These are phyloP conservation scores for Mycena chlorophos DNA, from an alignment of 768 basidiomycete species.

Conservation along the genomic window DNA sequence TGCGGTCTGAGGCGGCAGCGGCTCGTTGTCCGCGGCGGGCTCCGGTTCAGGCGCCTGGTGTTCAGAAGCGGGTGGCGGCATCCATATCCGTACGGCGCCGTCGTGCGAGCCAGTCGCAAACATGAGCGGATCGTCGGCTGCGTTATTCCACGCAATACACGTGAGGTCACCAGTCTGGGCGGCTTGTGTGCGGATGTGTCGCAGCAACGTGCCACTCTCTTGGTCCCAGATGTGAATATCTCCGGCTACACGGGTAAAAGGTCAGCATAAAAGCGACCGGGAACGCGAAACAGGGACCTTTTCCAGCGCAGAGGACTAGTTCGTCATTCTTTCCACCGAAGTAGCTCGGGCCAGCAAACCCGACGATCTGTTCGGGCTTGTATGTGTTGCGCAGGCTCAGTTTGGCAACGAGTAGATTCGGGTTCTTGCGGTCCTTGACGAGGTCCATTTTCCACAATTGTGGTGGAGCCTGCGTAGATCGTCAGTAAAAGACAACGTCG, in stretches of 20 bases:
- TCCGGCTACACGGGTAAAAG: slow-evolving; percentile 48
- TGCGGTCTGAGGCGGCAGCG: not conserved
- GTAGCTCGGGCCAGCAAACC: slow-evolving; percentile 81
- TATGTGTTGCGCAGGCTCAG: slow-evolving; percentile 63
- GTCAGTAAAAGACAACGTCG: not conserved
- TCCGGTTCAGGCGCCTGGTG: not conserved
- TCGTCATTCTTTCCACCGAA: slow-evolving; percentile 82
- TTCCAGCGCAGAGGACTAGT: slow-evolving; percentile 74
- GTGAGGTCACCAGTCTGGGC: slow-evolving; percentile 68
- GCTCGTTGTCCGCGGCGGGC: not conserved
- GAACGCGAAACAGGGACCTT: slow-evolving; percentile 48
- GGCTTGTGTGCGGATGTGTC: slow-evolving; percentile 63
- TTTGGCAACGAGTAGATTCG: slow-evolving; percentile 32
- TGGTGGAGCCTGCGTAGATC: slow-evolving; percentile 57
- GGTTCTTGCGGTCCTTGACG: slow-evolving; percentile 53
- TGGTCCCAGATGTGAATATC: slow-evolving; percentile 88
- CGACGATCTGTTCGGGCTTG: slow-evolving; percentile 63
- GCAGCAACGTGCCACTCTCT: slow-evolving; percentile 71
- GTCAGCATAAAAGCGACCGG: not conserved
- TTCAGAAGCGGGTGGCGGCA: slow-evolving; percentile 33
- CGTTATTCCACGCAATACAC: slow-evolving; percentile 78
- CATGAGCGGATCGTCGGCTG: slow-evolving; percentile 64
- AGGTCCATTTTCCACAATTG: slow-evolving; percentile 75
- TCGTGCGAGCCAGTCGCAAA: slow-evolving; percentile 79
- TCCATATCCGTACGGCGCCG: slow-evolving; percentile 75